A percentile compares a stretch with the other conserved stretches of the same genome.
phyloP scores from a whole-genome alignment of 176 grass and related monocot species.

The Pontederia paniculata region DNA sequence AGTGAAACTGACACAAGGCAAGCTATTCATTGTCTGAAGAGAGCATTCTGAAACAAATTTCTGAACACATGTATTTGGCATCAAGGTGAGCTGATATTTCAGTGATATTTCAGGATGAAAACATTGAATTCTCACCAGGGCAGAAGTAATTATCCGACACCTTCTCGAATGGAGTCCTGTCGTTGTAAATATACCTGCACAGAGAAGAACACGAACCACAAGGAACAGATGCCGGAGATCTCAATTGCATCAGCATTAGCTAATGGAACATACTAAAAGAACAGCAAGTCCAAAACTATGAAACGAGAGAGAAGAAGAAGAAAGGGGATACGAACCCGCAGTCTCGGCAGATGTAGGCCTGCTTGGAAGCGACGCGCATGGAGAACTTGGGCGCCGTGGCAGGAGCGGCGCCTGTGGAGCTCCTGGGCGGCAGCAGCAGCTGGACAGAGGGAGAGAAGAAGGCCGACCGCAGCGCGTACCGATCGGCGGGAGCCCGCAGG shows the following conservation, averaged over 20 bases:
- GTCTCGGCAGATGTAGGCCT: constrained; percentile 89
- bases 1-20: too few species aligned
- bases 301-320: neutral
- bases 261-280: too few species aligned
- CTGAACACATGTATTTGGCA: too few species aligned
- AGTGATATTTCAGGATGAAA: too few species aligned
- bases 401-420: constrained; percentile 4
- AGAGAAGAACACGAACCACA: neutral
- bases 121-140: constrained; percentile 42
- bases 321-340: constrained; percentile 41
- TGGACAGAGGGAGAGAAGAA: constrained; percentile 30
- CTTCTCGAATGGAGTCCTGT: constrained; percentile 90
- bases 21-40: too few species aligned
- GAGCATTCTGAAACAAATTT: too few species aligned
- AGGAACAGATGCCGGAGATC: too few species aligned
- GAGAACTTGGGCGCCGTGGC: constrained; percentile 35
- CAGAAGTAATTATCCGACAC: constrained; percentile 73
- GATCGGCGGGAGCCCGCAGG: constrained; percentile 11
- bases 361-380: constrained; percentile 60
- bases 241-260: too few species aligned
- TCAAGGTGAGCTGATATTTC: too few species aligned
- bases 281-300: neutral
- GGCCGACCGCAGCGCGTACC: constrained; percentile 28
- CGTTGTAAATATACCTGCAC: constrained; percentile 79
- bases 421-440: constrained; percentile 18